Evolutionary conservation across 257 asterid genomes (phyloP).

Genomic region (Striga asiatica): DNA sequence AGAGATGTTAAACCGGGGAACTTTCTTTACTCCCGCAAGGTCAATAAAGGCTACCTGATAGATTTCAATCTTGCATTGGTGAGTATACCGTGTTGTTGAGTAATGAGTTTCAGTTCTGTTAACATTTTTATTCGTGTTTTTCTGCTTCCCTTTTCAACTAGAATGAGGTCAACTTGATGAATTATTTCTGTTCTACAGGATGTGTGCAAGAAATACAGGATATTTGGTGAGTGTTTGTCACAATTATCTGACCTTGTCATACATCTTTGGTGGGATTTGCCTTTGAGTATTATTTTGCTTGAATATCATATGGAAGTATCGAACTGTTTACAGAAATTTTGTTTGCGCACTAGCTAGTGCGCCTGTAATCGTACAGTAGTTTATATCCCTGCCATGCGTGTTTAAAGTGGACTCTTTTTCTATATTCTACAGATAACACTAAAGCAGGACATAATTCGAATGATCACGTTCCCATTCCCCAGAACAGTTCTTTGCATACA

Average conservation of each 20-base stretch:
- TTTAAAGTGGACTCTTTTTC: constrained; percentile 8
- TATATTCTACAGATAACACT: constrained; percentile 33
- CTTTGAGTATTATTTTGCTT: background rate
- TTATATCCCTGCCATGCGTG: constrained; percentile 3
- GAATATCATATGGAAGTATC: constrained; percentile 6
- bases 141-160: constrained; percentile 3
- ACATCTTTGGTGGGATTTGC: constrained; percentile 5
- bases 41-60: constrained; percentile 73
- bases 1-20: constrained; percentile 98
- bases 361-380: background rate
- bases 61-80: constrained; percentile 97
- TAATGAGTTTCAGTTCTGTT: background rate
- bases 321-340: constrained; percentile 3
- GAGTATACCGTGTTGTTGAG: constrained; percentile 27
- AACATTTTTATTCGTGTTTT: background rate
- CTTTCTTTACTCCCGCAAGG: constrained; percentile 76
- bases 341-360: background rate
- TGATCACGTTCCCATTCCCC: constrained; percentile 17
- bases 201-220: constrained; percentile 41
- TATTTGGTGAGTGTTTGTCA: constrained; percentile 40
- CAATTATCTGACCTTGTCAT: constrained; percentile 2
- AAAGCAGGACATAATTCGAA: constrained; percentile 28
- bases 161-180: constrained; percentile 6
- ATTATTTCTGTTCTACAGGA: constrained; percentile 40
- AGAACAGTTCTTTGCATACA: constrained; percentile 33